Conservation (phyloP, 2,329 filamentous ascomycete species). For the Lachnellula suecica region DNA sequence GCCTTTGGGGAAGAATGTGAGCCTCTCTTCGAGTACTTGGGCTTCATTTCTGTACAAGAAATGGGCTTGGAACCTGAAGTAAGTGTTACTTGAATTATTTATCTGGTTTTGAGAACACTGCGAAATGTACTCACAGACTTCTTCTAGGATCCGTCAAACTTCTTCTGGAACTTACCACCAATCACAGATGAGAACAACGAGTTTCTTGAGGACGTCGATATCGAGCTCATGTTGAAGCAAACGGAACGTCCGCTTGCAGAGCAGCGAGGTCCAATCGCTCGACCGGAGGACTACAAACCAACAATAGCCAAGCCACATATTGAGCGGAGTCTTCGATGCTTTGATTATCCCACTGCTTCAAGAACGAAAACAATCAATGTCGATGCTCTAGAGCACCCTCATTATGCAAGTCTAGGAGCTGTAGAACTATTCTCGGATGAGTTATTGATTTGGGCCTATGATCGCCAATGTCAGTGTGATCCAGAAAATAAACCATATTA, state of each 20-base stretch:
- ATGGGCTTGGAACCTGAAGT: constrained; percentile 36
- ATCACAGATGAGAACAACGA: constrained; percentile 25
- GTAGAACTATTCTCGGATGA: constrained; percentile 61
- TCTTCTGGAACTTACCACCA: constrained; percentile 32
- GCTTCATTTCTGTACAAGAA: constrained; percentile 46
- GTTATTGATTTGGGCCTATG: constrained; percentile 61
- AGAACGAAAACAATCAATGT: constrained; percentile 28
- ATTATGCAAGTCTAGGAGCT: constrained; percentile 63
- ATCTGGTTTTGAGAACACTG: not conserved
- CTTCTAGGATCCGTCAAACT: constrained; percentile 24
- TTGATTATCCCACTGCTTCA: constrained; percentile 24
- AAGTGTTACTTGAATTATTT: constrained; percentile 24
- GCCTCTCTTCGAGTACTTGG: constrained; percentile 54
- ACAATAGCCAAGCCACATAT: constrained; percentile 25
- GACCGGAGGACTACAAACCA: constrained; percentile 2
- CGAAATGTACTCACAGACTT: constrained; percentile 28
- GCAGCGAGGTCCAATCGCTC: constrained; percentile 4
- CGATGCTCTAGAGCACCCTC: constrained; percentile 38
- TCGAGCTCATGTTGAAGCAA: constrained; percentile 46
- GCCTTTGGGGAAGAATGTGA: constrained; percentile 63
- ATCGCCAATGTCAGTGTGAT: constrained; percentile 57
- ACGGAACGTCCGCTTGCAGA: constrained; percentile 15
- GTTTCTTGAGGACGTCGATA: constrained; percentile 57
- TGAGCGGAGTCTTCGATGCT: constrained; percentile 27
- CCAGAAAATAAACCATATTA: constrained; percentile 56